These are phyloP conservation scores for Elsinoe perseae DNA, from an alignment of 2,329 filamentous ascomycete genomes.

Conservation along the genomic window DNA sequence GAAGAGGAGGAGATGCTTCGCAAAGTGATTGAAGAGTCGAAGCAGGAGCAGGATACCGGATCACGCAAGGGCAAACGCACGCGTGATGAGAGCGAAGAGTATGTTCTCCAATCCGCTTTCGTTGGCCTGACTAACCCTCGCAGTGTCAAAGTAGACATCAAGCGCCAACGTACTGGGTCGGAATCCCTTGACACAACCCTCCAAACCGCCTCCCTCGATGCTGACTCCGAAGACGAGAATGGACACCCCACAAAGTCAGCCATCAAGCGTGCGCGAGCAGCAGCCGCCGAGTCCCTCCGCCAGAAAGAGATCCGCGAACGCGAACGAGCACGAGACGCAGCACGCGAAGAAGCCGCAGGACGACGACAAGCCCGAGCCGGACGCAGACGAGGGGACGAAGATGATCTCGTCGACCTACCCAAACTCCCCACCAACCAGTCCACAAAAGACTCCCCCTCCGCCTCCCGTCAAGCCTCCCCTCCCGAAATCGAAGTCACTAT, in stretches of 20 bases:
- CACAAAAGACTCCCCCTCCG: slow-evolving; percentile 34
- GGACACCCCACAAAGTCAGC: slow-evolving; percentile 21
- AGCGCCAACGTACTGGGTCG: slow-evolving; percentile 77
- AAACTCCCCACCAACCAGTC: slow-evolving; percentile 34
- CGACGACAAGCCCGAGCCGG: slow-evolving; percentile 78
- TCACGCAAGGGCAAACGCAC: slow-evolving; percentile 69
- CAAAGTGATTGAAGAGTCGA: slow-evolving; percentile 90
- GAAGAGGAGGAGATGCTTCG: slow-evolving; percentile 88
- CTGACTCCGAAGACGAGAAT: slow-evolving; percentile 67
- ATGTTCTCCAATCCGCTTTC: slow-evolving; percentile 38
- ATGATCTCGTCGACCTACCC: slow-evolving; percentile 59
- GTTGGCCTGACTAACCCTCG: neutral
- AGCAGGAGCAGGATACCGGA: slow-evolving; percentile 59
- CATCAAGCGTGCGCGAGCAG: slow-evolving; percentile 38
- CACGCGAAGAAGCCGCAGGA: slow-evolving; percentile 64
- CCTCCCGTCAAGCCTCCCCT: slow-evolving; percentile 35
- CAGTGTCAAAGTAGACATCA: slow-evolving; percentile 63
- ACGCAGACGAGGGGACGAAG: slow-evolving; percentile 73
- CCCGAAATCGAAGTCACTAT: slow-evolving; percentile 28
- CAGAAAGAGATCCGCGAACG: slow-evolving; percentile 58
- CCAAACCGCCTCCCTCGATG: slow-evolving; percentile 42
- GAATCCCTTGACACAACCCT: slow-evolving; percentile 56
- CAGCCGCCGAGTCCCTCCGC: slow-evolving; percentile 44
- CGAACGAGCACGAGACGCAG: slow-evolving; percentile 60
- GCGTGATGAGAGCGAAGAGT: slow-evolving; percentile 92